Percentiles rank a stretch among this genome's conserved stretches.
These are phyloP conservation scores for Trichosporon ovoides DNA, from an alignment of 1,284 basidiomycete genomes.

Conservation along the genomic window DNA sequence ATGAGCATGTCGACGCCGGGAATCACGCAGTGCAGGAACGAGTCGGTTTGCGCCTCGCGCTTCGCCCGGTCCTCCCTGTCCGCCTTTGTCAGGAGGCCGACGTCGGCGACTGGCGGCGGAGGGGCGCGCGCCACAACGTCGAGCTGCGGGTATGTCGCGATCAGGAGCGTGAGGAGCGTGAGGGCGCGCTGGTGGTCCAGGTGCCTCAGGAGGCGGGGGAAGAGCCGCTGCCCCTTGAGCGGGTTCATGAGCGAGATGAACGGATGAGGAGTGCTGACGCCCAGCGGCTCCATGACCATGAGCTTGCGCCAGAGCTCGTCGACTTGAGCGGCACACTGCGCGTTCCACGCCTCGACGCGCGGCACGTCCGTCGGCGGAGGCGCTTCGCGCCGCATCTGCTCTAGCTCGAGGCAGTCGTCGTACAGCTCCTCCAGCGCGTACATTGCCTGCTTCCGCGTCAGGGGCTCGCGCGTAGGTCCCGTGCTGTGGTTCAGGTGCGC, in stretches of 20 bases:
- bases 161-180: constrained; percentile 80
- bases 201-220: constrained; percentile 85
- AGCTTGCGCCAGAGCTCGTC: constrained; percentile 75
- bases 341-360: constrained; percentile 62
- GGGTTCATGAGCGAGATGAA: constrained; percentile 88
- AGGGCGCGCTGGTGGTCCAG: constrained; percentile 73
- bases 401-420: constrained; percentile 74
- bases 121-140: constrained; percentile 77
- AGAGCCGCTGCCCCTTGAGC: constrained; percentile 86
- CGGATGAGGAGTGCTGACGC: constrained; percentile 89
- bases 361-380: constrained; percentile 53
- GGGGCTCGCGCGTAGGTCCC: constrained; percentile 56
- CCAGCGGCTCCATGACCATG: constrained; percentile 82
- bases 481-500: constrained; percentile 38
- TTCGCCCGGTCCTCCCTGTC: constrained; percentile 65
- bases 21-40: constrained; percentile 77
- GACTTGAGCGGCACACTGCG: constrained; percentile 57
- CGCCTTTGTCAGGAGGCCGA: constrained; percentile 48
- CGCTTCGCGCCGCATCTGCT: constrained; percentile 77
- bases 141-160: constrained; percentile 88
- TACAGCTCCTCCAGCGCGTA: constrained; percentile 80
- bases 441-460: constrained; percentile 72
- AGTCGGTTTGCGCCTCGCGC: constrained; percentile 79
- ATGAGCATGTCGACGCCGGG: constrained; percentile 76
- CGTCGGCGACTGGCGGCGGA: constrained; percentile 52